Evolutionary conservation across 2,329 filamentous ascomycete genomes (phyloP).

Genomic region (Penicillium sp.): DNA sequence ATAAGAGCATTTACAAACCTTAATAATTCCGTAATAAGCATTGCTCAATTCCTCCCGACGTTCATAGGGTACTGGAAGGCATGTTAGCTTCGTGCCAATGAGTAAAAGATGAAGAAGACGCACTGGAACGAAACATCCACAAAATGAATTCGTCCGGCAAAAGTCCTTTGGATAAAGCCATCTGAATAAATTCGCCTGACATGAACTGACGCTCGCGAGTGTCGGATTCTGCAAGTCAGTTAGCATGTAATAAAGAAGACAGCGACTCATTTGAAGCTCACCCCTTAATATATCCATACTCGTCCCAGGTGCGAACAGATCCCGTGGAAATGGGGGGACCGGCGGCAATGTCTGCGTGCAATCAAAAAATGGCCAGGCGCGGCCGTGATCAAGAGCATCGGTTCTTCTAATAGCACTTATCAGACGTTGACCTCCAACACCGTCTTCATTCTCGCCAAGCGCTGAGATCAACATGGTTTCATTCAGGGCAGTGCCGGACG

Average conservation of each 20-base stretch:
- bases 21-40: slow-evolving; percentile 52
- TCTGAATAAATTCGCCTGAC: slow-evolving; percentile 46
- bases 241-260: slow-evolving; percentile 7
- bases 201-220: slow-evolving; percentile 52
- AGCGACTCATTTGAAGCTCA: slow-evolving; percentile 9
- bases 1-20: slow-evolving; percentile 34
- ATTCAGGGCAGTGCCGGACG: slow-evolving; percentile 18
- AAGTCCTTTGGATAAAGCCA: slow-evolving; percentile 37
- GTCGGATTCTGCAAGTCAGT: slow-evolving; percentile 34
- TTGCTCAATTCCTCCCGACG: slow-evolving; percentile 48
- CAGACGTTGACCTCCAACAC: slow-evolving; percentile 41
- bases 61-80: slow-evolving; percentile 45
- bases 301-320: slow-evolving; percentile 24
- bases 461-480: slow-evolving; percentile 38
- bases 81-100: slow-evolving; percentile 4
- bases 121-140: slow-evolving; percentile 49
- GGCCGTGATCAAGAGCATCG: slow-evolving; percentile 48
- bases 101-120: slow-evolving; percentile 4
- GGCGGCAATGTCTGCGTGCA: slow-evolving; percentile 18
- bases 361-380: slow-evolving; percentile 52
- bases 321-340: slow-evolving; percentile 29
- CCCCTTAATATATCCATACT: slow-evolving; percentile 30
- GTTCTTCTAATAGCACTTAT: slow-evolving; percentile 53
- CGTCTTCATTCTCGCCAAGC: slow-evolving; percentile 37
- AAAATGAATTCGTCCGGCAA: slow-evolving; percentile 57